Percentiles rank a stretch among this genome's conserved stretches.
Conservation (phyloP, 2,329 filamentous ascomycete genomes). For the Fusarium sp. region DNA sequence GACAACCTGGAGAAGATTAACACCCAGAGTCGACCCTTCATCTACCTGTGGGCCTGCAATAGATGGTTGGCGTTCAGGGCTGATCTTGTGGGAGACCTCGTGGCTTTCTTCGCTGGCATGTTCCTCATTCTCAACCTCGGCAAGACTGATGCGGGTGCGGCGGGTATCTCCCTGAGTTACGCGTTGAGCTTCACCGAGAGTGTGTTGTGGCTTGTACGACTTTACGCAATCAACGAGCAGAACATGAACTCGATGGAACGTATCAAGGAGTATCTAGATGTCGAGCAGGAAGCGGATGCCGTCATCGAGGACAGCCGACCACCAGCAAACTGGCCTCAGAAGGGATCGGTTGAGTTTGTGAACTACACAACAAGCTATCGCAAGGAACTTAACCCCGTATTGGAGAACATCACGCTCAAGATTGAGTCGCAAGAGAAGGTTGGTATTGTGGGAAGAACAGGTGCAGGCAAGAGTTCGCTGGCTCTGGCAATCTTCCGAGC, state of each 20-base stretch:
- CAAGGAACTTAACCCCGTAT: conserved; percentile 85
- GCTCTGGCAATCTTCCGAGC: conserved; percentile 94
- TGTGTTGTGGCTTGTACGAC: conserved; percentile 92
- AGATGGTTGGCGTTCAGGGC: conserved; percentile 96
- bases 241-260: conserved; percentile 99
- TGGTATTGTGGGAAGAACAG: conserved; percentile 94
- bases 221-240: conserved; percentile 96
- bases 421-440: conserved; percentile 91
- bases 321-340: conserved; percentile 83
- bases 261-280: conserved; percentile 95
- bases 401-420: conserved; percentile 86
- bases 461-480: conserved; percentile 95
- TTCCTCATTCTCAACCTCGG: conserved; percentile 90
- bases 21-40: conserved; percentile 90
- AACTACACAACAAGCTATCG: conserved; percentile 92
- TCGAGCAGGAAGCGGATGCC: conserved; percentile 89
- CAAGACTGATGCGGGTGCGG: conserved; percentile 87
- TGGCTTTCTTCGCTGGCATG: conserved; percentile 91
- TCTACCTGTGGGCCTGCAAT: conserved; percentile 96
- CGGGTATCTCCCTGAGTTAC: conserved; percentile 94
- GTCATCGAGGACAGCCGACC: conserved; percentile 85
- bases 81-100: conserved; percentile 89
- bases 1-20: conserved; percentile 93
- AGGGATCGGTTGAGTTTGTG: conserved; percentile 88
- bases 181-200: conserved; percentile 98